Conservation (phyloP, 2,329 filamentous ascomycete species). For the Fusarium robinianum region DNA sequence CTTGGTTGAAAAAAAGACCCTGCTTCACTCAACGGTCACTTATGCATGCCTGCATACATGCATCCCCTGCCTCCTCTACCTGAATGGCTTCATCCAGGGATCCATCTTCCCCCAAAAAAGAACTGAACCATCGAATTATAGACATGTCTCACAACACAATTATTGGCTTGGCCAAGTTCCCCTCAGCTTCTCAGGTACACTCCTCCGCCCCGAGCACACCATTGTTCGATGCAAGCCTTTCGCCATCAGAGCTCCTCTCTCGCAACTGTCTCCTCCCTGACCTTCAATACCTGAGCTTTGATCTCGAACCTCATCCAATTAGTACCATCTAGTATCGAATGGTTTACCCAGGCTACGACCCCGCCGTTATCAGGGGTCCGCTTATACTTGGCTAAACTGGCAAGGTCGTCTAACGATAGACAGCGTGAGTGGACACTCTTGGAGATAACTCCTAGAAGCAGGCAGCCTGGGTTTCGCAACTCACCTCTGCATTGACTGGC, state of each 20-base stretch:
- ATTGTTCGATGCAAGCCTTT: too few relatives aligned
- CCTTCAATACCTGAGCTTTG: conserved; percentile 42
- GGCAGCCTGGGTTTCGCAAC: conserved; percentile 14
- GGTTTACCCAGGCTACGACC: conserved; percentile 39
- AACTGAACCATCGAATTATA: too few relatives aligned
- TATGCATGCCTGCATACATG: too few relatives aligned
- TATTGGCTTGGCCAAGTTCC: too few relatives aligned
- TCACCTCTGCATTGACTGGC: conserved; percentile 49
- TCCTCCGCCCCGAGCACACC: too few relatives aligned
- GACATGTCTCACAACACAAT: too few relatives aligned
- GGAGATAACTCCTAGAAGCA: neutral
- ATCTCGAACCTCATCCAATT: conserved; percentile 45
- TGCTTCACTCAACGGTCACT: too few relatives aligned
- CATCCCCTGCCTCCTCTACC: too few relatives aligned
- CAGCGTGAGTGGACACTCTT: conserved; percentile 5
- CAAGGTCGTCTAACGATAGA: conserved; percentile 32
- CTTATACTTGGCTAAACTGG: conserved; percentile 39
- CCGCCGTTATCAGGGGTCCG: conserved; percentile 30
- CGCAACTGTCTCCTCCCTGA: conserved; percentile 25
- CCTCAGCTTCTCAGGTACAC: too few relatives aligned
- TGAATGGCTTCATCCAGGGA: too few relatives aligned
- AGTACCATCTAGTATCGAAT: conserved; percentile 39
- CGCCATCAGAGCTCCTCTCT: conserved; percentile 36
- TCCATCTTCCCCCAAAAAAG: too few relatives aligned
- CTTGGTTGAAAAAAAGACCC: too few relatives aligned